These are phyloP conservation scores for Coniella vitis DNA, from an alignment of 2,329 filamentous ascomycete genomes.

Conservation along the genomic window DNA sequence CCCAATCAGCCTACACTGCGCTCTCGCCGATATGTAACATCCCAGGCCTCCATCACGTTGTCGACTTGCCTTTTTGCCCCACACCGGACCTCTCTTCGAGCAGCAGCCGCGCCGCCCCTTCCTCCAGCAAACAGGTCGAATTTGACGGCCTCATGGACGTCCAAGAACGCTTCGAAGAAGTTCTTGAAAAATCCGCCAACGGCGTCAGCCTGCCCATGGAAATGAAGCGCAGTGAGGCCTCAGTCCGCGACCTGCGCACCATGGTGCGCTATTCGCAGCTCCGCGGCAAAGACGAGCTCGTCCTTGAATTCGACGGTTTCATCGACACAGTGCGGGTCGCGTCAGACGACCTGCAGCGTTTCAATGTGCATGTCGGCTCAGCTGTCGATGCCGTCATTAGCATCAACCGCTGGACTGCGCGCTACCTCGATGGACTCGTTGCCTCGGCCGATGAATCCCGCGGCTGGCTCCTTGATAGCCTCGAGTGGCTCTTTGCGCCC, in stretches of 20 bases:
- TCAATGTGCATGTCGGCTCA: conserved; percentile 69
- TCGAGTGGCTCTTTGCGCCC: conserved; percentile 46
- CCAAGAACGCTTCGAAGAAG: conserved; percentile 69
- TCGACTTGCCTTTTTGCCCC: conserved; percentile 60
- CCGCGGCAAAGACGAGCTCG: conserved; percentile 61
- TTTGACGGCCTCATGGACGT: conserved; percentile 70
- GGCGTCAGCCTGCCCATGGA: conserved; percentile 64
- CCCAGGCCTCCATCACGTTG: conserved; percentile 54
- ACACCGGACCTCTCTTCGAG: conserved; percentile 17
- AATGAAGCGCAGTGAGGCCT: conserved; percentile 71
- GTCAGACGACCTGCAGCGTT: conserved; percentile 61
- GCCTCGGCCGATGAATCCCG: conserved; percentile 29
- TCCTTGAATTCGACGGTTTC: conserved; percentile 70
- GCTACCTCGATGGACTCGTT: conserved; percentile 58
- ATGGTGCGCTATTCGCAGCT: conserved; percentile 66
- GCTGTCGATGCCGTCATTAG: conserved; percentile 68
- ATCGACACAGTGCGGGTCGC: conserved; percentile 61
- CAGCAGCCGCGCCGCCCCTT: conserved; percentile 3
- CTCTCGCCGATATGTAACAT: conserved; percentile 64
- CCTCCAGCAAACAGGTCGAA: conserved; percentile 39
- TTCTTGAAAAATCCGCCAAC: conserved; percentile 60
- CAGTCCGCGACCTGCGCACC: conserved; percentile 66
- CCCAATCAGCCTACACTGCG: conserved; percentile 51
- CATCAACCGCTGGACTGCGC: conserved; percentile 69
- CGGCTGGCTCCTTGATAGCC: conserved; percentile 31